Base-by-base conservation (phyloP, 2,329 filamentous ascomycete species). In the Xylariaceae sp. region DNA sequence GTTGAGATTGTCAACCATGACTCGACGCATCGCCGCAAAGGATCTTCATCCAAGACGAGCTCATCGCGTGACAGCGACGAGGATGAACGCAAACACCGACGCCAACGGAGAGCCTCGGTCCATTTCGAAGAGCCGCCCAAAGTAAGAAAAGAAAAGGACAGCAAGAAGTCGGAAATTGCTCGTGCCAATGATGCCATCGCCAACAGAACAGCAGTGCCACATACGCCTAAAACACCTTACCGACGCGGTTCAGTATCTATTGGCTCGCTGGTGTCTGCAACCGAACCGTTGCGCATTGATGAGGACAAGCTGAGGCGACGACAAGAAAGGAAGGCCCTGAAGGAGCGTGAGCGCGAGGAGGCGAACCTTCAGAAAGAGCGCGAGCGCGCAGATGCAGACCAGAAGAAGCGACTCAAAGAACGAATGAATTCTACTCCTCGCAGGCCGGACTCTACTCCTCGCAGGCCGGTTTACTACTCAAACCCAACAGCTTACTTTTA, bases 111-210 rank as follows among this genome's bases (percentile, higher is more conserved):
- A 35, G 41, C 52, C 31, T 59, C 58, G 51, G 60, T 60, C 14
- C 50, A 59, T 6, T 58, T 59, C 36, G 63, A 65, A 35, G 61
- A 64, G 22, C 22, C 49, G 58, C 60, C 45, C 59, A 65, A 14
- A 60, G 64, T 30, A 58, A 60, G 63, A 19, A 53, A 63, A 6
- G 63, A 64, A 32, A 57, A 61, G 27, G 51, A 55, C 22, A 56
- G 51, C 31, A 56, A 67, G 2, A 61, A 61, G 30, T 53, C 58
- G 9, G 66, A 68, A 55, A 74, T 76, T 47, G 66, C 64, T 9
- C 64, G 64, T 48, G 70, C 71, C 47, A 76, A 76, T 46, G 66
- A 66, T 31, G 67, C 68, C 48, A 76, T 76, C 46, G 63, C 67
- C 49, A 65, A 57, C 51, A 71, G 74, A 10, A 61, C 65, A 15